These are phyloP conservation scores for Cornus kousa DNA, from an alignment of 148 eudicot genomes.

Conservation along the genomic window DNA sequence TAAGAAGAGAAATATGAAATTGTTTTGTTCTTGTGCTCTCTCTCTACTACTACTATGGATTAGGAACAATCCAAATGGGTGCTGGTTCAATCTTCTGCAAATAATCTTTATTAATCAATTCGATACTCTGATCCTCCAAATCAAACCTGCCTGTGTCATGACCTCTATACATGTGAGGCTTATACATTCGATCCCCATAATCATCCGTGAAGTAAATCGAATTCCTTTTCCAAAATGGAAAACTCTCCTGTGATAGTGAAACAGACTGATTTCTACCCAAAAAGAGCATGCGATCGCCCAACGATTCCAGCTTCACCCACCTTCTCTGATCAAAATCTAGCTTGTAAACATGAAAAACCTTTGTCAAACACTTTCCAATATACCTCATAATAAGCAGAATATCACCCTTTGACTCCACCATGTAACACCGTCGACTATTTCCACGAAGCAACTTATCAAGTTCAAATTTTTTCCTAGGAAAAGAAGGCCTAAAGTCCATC, in stretches of 20 bases:
- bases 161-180: neutral
- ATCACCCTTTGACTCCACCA: constrained; percentile 8
- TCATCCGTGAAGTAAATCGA: constrained; percentile 15
- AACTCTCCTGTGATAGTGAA: neutral
- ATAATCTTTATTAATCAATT: neutral
- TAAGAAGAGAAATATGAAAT: no score
- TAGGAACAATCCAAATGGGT: constrained; percentile 5
- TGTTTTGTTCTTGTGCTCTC: no score
- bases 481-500: neutral
- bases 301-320: neutral
- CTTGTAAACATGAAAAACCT: constrained; percentile 9
- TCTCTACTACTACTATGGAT: no score
- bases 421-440: neutral
- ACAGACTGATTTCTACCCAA: constrained; percentile 11
- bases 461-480: neutral
- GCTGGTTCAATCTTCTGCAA: neutral
- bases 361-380: neutral
- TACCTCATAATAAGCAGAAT: constrained; percentile 7
- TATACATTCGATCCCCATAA: no score
- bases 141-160: neutral
- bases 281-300: neutral
- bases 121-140: neutral
- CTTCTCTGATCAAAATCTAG: neutral
- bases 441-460: neutral
- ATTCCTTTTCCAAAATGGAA: neutral